These are phyloP conservation scores for Coemansia sp. DNA, from an alignment of 192 early-diverging fungal species.

Conservation along the genomic window DNA sequence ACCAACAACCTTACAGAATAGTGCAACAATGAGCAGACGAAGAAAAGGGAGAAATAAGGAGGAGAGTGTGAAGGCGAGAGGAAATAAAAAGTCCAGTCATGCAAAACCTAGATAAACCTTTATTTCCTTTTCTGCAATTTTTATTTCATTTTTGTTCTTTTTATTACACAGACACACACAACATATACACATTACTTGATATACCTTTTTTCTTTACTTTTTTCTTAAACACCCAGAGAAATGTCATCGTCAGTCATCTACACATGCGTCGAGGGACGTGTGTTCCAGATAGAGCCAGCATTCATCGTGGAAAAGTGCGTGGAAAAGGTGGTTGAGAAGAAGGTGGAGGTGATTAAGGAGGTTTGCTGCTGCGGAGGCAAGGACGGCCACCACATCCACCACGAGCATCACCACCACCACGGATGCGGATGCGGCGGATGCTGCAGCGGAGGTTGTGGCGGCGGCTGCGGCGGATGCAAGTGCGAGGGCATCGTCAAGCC, in stretches of 20 bases:
- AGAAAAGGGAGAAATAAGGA: too few species aligned
- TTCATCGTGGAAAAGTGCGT: constrained; percentile 53
- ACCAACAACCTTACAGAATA: too few species aligned
- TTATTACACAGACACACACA: background rate
- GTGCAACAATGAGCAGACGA: too few species aligned
- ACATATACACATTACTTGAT: background rate
- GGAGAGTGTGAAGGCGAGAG: too few species aligned
- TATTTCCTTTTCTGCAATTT: background rate
- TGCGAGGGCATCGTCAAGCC: constrained; percentile 17
- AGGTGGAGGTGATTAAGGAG: constrained; percentile 41
- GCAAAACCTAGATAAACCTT: background rate
- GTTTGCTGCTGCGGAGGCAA: constrained; percentile 38
- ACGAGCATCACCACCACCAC: constrained; percentile 14
- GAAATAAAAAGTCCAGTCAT: background rate
- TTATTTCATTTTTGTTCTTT: background rate
- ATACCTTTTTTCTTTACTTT: constrained; percentile 1
- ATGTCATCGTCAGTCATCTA: constrained; percentile 30
- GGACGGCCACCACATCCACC: constrained; percentile 7
- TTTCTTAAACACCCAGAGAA: background rate
- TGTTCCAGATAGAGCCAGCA: constrained; percentile 47
- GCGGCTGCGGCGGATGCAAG: constrained; percentile 11
- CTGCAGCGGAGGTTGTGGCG: constrained; percentile 6
- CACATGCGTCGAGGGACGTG: constrained; percentile 42
- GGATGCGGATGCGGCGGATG: constrained; percentile 7
- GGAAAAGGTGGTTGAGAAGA: constrained; percentile 43